Percentiles rank a stretch among this genome's conserved stretches.
Conservation (phyloP, 345 rosid species). For the Rhodamnia rubescens region DNA sequence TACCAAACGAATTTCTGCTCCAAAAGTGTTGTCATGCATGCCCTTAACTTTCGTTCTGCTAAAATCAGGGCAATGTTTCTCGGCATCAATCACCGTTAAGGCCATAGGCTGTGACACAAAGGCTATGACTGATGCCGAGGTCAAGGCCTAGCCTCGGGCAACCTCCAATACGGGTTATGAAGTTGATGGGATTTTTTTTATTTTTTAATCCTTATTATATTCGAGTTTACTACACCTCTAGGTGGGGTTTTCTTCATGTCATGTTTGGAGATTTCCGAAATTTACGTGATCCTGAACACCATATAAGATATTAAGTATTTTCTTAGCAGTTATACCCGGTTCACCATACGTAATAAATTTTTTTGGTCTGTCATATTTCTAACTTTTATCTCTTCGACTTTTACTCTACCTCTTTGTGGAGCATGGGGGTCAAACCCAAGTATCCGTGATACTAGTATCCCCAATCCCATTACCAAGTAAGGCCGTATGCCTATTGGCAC, state of each 20-base stretch:
- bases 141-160: neutral
- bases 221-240: neutral
- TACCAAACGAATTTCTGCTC: too few species aligned
- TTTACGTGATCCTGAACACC: neutral
- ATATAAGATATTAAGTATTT: neutral
- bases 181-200: neutral
- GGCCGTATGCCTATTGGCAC: neutral
- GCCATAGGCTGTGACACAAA: neutral
- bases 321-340: neutral
- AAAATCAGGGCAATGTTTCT: neutral
- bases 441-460: too few species aligned
- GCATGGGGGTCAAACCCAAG: too few species aligned
- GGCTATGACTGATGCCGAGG: neutral
- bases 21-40: too few species aligned
- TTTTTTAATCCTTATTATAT: neutral
- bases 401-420: too few species aligned
- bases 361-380: too few species aligned
- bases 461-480: too few species aligned
- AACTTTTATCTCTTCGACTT: too few species aligned
- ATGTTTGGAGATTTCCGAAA: neutral
- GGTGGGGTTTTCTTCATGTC: neutral
- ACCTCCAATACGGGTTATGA: neutral
- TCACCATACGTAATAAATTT: neutral
- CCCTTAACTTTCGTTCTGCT: neutral
- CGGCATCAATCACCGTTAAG: neutral